Evolutionary conservation across 2,329 filamentous ascomycete genomes (phyloP), one percentile per base, ranked within the genome.

Genomic region (Colletotrichum kahawae): DNA sequence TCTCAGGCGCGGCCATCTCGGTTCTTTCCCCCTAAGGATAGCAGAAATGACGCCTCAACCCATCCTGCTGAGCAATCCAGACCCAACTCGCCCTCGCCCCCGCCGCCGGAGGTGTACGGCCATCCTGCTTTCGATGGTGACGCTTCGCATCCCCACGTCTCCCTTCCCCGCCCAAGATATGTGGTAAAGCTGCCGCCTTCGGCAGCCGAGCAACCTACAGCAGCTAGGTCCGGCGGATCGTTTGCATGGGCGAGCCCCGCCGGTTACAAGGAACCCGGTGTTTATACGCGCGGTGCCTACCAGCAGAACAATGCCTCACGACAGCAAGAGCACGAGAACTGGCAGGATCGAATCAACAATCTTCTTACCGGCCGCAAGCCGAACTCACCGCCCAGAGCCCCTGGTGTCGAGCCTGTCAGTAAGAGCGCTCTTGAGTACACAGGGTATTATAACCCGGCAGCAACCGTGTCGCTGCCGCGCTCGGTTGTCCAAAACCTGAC

Each of bases 321-420:
- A 59, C 78, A 79, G 29, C 73, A 75, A 24, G 80, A 81, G 18
- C 78, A 85, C 77, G 80, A 81, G 67, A 89, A 89, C 70, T 96
- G 95, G 95, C 95, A 98, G 83, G 93, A 94, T 79, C 92, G 92
- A 79, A 95, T 98, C 82, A 95, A 98, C 83, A 93, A 90, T 60
- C 88, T 98, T 59, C 89, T 98, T 43, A 91, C 92, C 78, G 91
- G 92, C n/a, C 86, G 87, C 51, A 95, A 94, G 81, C 88, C 91
- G 7, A 80, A 84, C 9, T 85, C 89, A 24, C 87, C 87, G 16
- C 87, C 89, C 60, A 92, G 89, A 79, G 88, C 90, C 74, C 87
- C 93, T 71, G 89, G 91, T 65, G 90, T 95, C 51, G 90, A 93
- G 76, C 92, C 93, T 64, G 90, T 92, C 27, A 95, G 92, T 78